Evolutionary conservation across 768 basidiomycete genomes (phyloP).

Genomic region (Amanita muscaria): DNA sequence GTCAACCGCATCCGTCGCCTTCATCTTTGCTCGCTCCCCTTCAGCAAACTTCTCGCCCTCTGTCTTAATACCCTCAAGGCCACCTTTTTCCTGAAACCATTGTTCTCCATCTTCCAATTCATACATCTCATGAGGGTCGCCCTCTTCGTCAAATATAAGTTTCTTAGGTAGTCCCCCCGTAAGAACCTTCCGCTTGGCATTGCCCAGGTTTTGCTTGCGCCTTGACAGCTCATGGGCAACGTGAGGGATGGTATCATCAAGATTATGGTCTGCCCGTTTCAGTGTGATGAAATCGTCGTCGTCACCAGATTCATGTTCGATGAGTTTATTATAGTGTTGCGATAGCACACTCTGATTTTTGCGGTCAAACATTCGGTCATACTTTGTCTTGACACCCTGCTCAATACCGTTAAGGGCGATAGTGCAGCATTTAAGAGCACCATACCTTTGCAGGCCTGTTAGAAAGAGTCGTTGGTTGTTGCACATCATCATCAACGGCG

Average conservation of each 20-base stretch:
- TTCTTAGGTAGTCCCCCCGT: constrained; percentile 61
- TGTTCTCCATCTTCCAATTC: constrained; percentile 74
- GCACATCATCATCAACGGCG: constrained; percentile 15
- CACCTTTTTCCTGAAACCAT: constrained; percentile 55
- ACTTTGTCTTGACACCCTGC: constrained; percentile 70
- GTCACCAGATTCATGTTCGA: constrained; percentile 52
- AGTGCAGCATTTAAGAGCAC: not conserved
- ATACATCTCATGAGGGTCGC: constrained; percentile 71
- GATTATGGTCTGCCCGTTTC: constrained; percentile 82
- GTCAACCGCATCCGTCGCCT: constrained; percentile 61
- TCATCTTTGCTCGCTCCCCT: constrained; percentile 66
- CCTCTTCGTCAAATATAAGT: constrained; percentile 86
- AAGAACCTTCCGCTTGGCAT: constrained; percentile 63
- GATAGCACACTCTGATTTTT: constrained; percentile 92
- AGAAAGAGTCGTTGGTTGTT: constrained; percentile 8
- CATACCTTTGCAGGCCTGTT: constrained; percentile 35
- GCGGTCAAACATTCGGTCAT: constrained; percentile 95
- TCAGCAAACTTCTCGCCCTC: constrained; percentile 65
- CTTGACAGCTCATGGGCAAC: constrained; percentile 43
- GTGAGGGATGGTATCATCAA: constrained; percentile 22
- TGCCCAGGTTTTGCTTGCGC: constrained; percentile 70
- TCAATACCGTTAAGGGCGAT: constrained; percentile 19
- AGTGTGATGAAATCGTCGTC: constrained; percentile 82
- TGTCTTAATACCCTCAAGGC: constrained; percentile 52
- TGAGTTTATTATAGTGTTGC: constrained; percentile 80